A percentile compares a stretch with the other conserved stretches of the same genome.
phyloP scores from a whole-genome alignment of 805 yeast species.

The Zygosaccharomyces rouxii region DNA sequence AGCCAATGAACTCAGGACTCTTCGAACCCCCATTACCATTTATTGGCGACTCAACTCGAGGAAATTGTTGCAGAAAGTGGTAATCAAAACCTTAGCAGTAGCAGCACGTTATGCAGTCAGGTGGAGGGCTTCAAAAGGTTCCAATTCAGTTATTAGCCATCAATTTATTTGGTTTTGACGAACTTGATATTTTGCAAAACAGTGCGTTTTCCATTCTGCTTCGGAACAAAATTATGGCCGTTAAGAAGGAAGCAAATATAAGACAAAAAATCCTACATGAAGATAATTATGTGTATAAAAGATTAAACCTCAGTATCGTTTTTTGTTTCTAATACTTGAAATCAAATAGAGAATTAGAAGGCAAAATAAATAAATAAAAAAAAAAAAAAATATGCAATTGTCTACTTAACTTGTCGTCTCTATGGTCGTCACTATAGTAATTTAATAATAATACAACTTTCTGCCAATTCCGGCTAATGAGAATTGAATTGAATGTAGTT shows the following conservation, averaged over 20 bases:
- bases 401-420: conserved; percentile 9
- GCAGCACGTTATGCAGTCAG: neutral
- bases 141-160: neutral
- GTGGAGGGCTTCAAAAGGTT: neutral
- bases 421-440: conserved; percentile 7
- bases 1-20: conserved; percentile 4
- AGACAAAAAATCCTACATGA: no score
- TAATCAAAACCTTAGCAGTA: neutral
- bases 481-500: neutral
- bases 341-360: neutral
- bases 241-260: no score
- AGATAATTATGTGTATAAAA: no score
- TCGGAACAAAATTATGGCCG: neutral
- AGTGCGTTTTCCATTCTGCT: neutral
- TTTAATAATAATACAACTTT: conserved; percentile 7
- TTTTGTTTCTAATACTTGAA: neutral
- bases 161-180: neutral
- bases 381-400: conserved; percentile 9
- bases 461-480: conserved; percentile 1
- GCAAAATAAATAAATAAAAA: neutral
- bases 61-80: neutral
- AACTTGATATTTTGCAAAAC: neutral
- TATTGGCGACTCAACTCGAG: neutral
- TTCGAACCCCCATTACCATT: conserved; percentile 15
- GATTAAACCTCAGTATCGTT: no score